Conservation (phyloP, 176 grass and related monocot genomes). For the Cymbopogon citratus region DNA sequence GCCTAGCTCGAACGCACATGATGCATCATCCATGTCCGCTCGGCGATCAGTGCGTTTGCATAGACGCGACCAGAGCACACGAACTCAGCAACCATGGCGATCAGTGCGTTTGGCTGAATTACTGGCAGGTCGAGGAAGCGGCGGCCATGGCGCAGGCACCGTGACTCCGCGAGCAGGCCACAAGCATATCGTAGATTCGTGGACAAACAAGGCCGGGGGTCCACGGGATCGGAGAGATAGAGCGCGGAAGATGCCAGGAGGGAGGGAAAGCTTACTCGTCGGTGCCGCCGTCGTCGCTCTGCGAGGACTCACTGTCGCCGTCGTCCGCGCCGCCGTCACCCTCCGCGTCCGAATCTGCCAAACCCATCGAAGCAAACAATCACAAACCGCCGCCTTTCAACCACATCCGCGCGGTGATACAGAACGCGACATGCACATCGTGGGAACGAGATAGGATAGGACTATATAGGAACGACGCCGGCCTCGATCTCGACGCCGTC, state of each 20-base stretch:
- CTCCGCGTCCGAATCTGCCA: constrained; percentile 42
- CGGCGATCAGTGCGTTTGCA: constrained; percentile 18
- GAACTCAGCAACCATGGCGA: neutral
- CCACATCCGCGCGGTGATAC: constrained; percentile 16
- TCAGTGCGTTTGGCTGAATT: no score
- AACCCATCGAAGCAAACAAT: neutral
- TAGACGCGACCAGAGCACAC: constrained; percentile 23
- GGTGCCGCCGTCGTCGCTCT: constrained; percentile 23
- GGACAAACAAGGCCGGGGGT: neutral
- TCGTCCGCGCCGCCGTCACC: constrained; percentile 21
- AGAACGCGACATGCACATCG: constrained; percentile 19
- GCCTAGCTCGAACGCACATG: constrained; percentile 12
- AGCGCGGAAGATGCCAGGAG: neutral
- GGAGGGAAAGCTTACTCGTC: constrained; percentile 33
- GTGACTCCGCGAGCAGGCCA: neutral
- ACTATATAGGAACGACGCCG: neutral
- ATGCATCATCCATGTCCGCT: neutral
- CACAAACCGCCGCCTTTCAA: constrained; percentile 18
- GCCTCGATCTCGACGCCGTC: constrained; percentile 9
- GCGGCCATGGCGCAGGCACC: neutral
- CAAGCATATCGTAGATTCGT: constrained; percentile 12
- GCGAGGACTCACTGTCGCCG: constrained; percentile 28
- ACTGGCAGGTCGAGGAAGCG: neutral
- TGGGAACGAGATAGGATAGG: neutral
- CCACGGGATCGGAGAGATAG: neutral